Evolutionary conservation across 2,329 filamentous ascomycete genomes (phyloP).

Genomic region (Trematosphaeria pertusa): DNA sequence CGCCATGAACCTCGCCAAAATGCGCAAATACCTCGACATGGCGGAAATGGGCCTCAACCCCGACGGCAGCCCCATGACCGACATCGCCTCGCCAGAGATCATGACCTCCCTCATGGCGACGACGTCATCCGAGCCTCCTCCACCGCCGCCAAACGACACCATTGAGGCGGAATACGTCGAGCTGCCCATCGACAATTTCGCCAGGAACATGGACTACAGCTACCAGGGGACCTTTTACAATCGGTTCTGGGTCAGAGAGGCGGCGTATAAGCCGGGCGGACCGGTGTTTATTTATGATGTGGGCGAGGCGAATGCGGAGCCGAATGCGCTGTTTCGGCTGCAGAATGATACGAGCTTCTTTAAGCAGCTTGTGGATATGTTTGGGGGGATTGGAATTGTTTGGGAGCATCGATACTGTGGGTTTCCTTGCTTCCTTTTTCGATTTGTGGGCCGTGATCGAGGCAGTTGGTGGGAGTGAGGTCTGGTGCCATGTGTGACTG

Average conservation of each 20-base stretch:
- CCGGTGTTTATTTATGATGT: slow-evolving; percentile 50
- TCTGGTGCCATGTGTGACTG: too few species aligned
- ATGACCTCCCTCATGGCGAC: slow-evolving; percentile 8
- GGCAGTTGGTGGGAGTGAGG: too few species aligned
- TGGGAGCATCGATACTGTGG: slow-evolving; percentile 51
- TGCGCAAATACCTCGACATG: slow-evolving; percentile 29
- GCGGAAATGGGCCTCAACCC: slow-evolving; percentile 43
- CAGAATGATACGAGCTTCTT: slow-evolving; percentile 42
- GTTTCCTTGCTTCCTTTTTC: too few species aligned
- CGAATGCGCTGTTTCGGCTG: slow-evolving; percentile 32
- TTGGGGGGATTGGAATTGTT: slow-evolving; percentile 46
- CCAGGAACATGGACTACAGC: slow-evolving; percentile 27
- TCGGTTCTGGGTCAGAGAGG: slow-evolving; percentile 45
- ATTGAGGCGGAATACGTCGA: slow-evolving; percentile 43
- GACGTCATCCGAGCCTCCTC: neutral
- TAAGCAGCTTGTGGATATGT: slow-evolving; percentile 45
- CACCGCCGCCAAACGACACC: slow-evolving; percentile 13
- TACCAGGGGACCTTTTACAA: slow-evolving; percentile 43
- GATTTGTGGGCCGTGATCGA: too few species aligned
- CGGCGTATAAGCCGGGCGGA: slow-evolving; percentile 43
- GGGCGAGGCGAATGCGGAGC: slow-evolving; percentile 42
- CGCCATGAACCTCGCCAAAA: slow-evolving; percentile 30
- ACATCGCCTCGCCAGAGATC: slow-evolving; percentile 10
- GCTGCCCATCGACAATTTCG: slow-evolving; percentile 48
- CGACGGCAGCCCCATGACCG: slow-evolving; percentile 40